Conservation (phyloP, 495 filamentous ascomycete genomes). For the Sphaerosporella brunnea region DNA sequence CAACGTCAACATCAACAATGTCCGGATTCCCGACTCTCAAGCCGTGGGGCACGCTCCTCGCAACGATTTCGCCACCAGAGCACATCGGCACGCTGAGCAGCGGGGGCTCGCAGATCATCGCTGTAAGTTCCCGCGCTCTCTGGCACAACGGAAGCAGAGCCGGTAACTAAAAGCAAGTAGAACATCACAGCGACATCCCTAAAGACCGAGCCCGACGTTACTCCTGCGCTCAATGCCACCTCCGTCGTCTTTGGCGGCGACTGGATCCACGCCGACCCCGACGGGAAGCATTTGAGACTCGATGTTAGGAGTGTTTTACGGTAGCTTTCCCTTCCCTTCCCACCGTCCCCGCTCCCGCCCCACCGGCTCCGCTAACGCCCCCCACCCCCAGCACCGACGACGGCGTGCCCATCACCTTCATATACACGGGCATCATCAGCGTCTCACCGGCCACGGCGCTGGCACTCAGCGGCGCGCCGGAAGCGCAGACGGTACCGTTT, state of each 20-base stretch:
- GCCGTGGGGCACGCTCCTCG: not conserved
- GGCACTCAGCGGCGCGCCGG: conserved; percentile 1
- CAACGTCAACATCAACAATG: not conserved
- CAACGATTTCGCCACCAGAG: not conserved
- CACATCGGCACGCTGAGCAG: not conserved
- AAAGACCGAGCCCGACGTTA: not conserved
- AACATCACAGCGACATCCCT: conserved; percentile 1
- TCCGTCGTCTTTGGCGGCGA: conserved; percentile 3
- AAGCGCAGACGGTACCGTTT: conserved; percentile 1
- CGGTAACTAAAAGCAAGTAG: not conserved
- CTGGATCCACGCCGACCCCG: conserved; percentile 5
- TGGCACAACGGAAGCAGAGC: not conserved
- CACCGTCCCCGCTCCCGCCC: too few species aligned
- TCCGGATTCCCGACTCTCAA: conserved; percentile 1
- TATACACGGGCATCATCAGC: conserved; percentile 4
- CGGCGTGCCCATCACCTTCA: not conserved
- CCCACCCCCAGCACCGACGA: not conserved
- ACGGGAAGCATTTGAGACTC: not conserved
- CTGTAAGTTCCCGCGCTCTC: not conserved
- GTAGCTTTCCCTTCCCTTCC: not conserved
- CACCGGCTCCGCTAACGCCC: too few species aligned
- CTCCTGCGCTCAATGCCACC: not conserved
- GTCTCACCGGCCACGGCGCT: not conserved
- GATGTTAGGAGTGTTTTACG: conserved; percentile 3
- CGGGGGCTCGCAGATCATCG: not conserved